phyloP scores from a whole-genome alignment of 495 filamentous ascomycete species.

The Aspergillus sclerotiicarbonarius region DNA sequence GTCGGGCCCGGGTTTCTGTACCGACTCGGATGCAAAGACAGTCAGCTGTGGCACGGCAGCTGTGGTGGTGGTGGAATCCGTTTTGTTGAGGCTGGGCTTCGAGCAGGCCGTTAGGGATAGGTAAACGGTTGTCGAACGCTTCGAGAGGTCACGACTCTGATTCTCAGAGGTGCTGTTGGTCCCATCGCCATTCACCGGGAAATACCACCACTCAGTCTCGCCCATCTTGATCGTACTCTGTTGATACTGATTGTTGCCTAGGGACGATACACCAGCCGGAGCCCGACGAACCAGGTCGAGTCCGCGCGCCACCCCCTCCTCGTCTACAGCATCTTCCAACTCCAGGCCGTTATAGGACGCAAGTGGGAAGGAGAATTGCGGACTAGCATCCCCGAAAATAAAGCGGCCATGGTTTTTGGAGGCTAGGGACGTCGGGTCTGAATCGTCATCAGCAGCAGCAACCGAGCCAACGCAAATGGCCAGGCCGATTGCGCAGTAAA shows the following conservation, averaged over 20 bases:
- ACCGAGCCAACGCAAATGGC: conserved; percentile 45
- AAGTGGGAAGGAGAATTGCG: conserved; percentile 28
- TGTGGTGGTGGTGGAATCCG: conserved; percentile 19
- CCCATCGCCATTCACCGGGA: conserved; percentile 36
- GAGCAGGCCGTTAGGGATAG: conserved; percentile 79
- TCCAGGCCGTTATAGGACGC: conserved; percentile 37
- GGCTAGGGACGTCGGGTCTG: conserved; percentile 40
- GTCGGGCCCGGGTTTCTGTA: conserved; percentile 66
- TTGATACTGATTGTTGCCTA: conserved; percentile 64
- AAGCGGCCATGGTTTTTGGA: conserved; percentile 48
- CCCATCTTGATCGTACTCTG: conserved; percentile 56
- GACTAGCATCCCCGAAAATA: conserved; percentile 19
- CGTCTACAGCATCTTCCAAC: conserved; percentile 24
- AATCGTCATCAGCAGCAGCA: conserved; percentile 62
- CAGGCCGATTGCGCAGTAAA: conserved; percentile 55
- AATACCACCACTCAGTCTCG: conserved; percentile 54
- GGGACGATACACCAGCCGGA: conserved; percentile 37
- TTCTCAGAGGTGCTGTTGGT: conserved; percentile 17
- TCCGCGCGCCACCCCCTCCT: conserved; percentile 42
- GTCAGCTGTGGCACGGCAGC: conserved; percentile 64
- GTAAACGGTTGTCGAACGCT: conserved; percentile 57
- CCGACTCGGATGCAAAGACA: conserved; percentile 61
- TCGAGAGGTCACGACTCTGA: conserved; percentile 19
- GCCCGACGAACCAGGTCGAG: conserved; percentile 65
- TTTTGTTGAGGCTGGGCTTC: conserved; percentile 58